These are phyloP conservation scores for Nothophoma quercina DNA, from an alignment of 2,329 filamentous ascomycete genomes.

Conservation along the genomic window DNA sequence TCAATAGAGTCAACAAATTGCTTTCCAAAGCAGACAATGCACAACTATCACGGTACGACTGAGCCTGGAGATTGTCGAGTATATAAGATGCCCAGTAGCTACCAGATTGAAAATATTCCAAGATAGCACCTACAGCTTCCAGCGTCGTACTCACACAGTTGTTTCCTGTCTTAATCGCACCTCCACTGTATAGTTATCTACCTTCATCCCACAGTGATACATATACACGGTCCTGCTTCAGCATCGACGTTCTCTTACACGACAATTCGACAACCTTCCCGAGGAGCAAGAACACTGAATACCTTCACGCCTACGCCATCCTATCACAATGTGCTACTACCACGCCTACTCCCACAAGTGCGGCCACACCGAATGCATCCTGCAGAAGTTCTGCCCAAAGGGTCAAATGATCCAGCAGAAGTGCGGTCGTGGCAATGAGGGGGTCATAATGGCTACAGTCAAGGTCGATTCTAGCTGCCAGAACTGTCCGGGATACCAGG, in stretches of 20 bases:
- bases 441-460: slow-evolving; percentile 40
- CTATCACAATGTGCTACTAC: slow-evolving; percentile 55
- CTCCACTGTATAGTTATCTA: no score
- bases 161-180: no score
- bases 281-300: no score
- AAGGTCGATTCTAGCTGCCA: slow-evolving; percentile 40
- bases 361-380: slow-evolving; percentile 53
- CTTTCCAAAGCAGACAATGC: background rate
- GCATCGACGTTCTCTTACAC: no score
- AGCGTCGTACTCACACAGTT: no score
- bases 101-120: no score
- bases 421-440: slow-evolving; percentile 40
- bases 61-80: background rate
- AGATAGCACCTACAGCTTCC: no score
- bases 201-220: no score
- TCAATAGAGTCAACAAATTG: slow-evolving; percentile 30
- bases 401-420: slow-evolving; percentile 44
- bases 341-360: slow-evolving; percentile 57
- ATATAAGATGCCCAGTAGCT: background rate
- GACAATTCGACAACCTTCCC: no score
- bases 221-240: no score
- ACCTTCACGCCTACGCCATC: no score
- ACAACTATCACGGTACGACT: background rate
- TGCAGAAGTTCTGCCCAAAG: slow-evolving; percentile 39
- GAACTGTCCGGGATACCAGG: slow-evolving; percentile 34